These are phyloP conservation scores for Lathyrus oleraceus DNA, from an alignment of 306 rosid species.

Conservation along the genomic window DNA sequence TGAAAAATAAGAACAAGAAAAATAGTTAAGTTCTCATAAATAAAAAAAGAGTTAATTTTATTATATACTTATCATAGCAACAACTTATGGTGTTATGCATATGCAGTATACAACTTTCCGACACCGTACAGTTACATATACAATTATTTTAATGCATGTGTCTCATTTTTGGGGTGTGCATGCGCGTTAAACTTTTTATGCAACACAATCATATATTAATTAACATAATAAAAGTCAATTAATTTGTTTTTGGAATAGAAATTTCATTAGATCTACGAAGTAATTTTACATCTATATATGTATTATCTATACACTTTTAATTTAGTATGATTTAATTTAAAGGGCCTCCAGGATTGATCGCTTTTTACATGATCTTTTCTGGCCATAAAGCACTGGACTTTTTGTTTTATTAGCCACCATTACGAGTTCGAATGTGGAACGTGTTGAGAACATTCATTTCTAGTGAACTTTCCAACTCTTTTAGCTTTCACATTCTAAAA, in stretches of 20 bases:
- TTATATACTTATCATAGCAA: slow-evolving; percentile 2
- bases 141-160: slow-evolving; percentile 13
- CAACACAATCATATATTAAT: not conserved
- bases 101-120: slow-evolving; percentile 50
- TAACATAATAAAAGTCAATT: not conserved
- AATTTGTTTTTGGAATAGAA: not conserved
- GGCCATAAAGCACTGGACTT: not conserved
- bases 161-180: not conserved
- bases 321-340: not conserved
- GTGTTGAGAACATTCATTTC: not conserved
- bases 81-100: slow-evolving; percentile 34
- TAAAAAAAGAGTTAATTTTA: too few species aligned
- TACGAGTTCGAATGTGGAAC: slow-evolving; percentile 20
- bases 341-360: slow-evolving; percentile 27
- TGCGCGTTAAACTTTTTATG: slow-evolving; percentile 9
- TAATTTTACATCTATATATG: too few species aligned
- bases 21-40: too few species aligned
- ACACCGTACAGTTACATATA: slow-evolving; percentile 38
- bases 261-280: not conserved
- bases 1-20: too few species aligned
- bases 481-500: slow-evolving; percentile 27
- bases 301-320: not conserved
- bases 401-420: slow-evolving; percentile 36
- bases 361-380: slow-evolving; percentile 27
- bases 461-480: slow-evolving; percentile 22